phyloP scores from a whole-genome alignment of 83 land plant genomes.

The Picea abies region DNA sequence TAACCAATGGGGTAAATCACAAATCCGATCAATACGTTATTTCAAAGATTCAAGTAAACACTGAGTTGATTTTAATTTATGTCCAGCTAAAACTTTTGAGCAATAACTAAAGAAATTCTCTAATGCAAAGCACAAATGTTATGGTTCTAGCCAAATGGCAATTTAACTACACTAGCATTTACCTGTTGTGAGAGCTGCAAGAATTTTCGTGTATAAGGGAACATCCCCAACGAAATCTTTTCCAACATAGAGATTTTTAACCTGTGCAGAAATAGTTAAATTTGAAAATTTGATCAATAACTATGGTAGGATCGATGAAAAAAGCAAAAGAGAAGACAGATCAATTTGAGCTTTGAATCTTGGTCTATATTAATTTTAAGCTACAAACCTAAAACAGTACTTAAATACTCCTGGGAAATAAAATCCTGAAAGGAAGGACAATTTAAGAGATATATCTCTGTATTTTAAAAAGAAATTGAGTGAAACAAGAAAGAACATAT shows the following conservation, averaged over 20 bases:
- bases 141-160: too few relatives aligned
- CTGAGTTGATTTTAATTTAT: not conserved
- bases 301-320: conserved; percentile 2
- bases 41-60: not conserved
- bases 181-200: conserved; percentile 98
- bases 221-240: conserved; percentile 90
- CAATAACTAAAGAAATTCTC: too few relatives aligned
- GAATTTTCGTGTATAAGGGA: conserved; percentile 89
- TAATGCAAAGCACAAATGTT: too few relatives aligned
- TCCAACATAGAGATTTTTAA: conserved; percentile 84
- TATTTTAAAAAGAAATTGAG: not conserved
- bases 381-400: too few relatives aligned
- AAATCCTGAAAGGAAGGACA: not conserved
- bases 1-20: not conserved
- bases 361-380: too few relatives aligned
- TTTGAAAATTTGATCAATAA: not conserved
- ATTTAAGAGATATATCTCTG: not conserved
- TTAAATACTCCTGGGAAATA: conserved; percentile 1
- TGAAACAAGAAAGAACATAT: not conserved
- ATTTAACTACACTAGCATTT: not conserved
- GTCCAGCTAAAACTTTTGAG: too few relatives aligned
- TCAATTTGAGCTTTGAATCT: not conserved
- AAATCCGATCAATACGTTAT: not conserved
- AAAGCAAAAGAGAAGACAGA: not conserved
- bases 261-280: conserved; percentile 40